Conservation (phyloP, 352 stramenopile genomes). For the Phytophthora crassamura region DNA sequence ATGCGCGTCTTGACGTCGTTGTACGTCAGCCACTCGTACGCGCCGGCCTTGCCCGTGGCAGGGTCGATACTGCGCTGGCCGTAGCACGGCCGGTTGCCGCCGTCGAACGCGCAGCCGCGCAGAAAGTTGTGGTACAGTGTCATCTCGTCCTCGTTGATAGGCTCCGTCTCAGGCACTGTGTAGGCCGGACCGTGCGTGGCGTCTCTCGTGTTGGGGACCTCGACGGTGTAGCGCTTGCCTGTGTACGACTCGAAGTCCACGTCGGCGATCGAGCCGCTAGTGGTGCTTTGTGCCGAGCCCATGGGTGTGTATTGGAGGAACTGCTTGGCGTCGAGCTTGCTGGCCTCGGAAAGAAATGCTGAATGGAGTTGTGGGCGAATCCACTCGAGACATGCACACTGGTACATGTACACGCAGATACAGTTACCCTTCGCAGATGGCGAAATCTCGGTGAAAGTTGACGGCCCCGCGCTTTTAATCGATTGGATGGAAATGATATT, state of each 20-base stretch:
- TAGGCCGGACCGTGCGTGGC: conserved; percentile 39
- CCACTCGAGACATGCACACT: conserved; percentile 17
- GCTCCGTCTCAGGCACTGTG: conserved; percentile 25
- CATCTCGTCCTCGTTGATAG: conserved; percentile 27
- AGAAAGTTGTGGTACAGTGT: conserved; percentile 53
- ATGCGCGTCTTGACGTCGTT: conserved; percentile 43
- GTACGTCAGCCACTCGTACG: conserved; percentile 64
- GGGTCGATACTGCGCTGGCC: conserved; percentile 50
- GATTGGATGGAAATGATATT: conserved; percentile 5
- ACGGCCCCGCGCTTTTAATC: background rate
- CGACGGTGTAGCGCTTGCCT: conserved; percentile 40
- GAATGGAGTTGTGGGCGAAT: conserved; percentile 3
- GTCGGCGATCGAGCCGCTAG: conserved; percentile 39
- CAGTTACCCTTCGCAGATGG: background rate
- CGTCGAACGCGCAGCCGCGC: conserved; percentile 29
- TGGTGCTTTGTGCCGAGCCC: conserved; percentile 47
- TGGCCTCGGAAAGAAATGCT: background rate
- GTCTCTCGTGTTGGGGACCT: conserved; percentile 40
- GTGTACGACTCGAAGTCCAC: conserved; percentile 57
- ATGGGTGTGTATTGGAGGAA: too few relatives aligned
- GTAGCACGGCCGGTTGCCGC: conserved; percentile 23
- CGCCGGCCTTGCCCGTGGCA: conserved; percentile 34
- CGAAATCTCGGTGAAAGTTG: conserved; percentile 10
- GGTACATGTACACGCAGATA: too few relatives aligned
- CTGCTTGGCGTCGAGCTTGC: background rate